Evolutionary conservation across 2,329 filamentous ascomycete species (phyloP).

Genomic region (Aspergillus clavatus): DNA sequence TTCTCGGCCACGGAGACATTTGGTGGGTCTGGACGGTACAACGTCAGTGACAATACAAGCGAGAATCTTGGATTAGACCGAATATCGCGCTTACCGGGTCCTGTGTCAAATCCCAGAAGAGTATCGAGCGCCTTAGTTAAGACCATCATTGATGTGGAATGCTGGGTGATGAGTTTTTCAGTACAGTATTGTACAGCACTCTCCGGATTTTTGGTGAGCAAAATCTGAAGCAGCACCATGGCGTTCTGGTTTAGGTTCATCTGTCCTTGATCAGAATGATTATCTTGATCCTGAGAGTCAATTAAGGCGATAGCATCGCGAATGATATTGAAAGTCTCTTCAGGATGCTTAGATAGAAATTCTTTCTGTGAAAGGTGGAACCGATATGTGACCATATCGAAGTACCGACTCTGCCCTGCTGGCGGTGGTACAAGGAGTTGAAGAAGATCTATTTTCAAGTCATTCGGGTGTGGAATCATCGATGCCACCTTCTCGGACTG

Average conservation of each 20-base stretch:
- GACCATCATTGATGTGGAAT: conserved; percentile 22
- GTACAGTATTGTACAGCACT: conserved; percentile 24
- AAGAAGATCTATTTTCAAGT: conserved; percentile 28
- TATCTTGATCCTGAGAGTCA: conserved; percentile 6
- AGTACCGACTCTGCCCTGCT: conserved; percentile 10
- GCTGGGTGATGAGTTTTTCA: conserved; percentile 25
- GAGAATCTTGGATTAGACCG: neutral
- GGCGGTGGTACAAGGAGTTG: conserved; percentile 26
- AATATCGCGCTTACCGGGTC: conserved; percentile 12
- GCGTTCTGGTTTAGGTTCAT: conserved; percentile 21
- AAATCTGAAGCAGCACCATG: conserved; percentile 27
- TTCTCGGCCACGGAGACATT: conserved; percentile 29
- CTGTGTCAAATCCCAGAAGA: conserved; percentile 26
- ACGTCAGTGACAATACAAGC: conserved; percentile 11
- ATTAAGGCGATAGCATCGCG: conserved; percentile 27
- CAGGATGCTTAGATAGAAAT: conserved; percentile 32
- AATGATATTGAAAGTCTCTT: conserved; percentile 32
- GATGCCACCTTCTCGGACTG: conserved; percentile 17
- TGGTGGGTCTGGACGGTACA: conserved; percentile 3
- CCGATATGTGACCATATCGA: conserved; percentile 33
- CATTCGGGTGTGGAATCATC: conserved; percentile 23
- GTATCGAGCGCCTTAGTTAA: conserved; percentile 30
- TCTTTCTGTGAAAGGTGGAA: conserved; percentile 38
- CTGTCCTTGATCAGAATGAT: conserved; percentile 3
- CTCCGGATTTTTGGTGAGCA: conserved; percentile 33